phyloP scores from a whole-genome alignment of 306 rosid species.

The Sindora glabra region DNA sequence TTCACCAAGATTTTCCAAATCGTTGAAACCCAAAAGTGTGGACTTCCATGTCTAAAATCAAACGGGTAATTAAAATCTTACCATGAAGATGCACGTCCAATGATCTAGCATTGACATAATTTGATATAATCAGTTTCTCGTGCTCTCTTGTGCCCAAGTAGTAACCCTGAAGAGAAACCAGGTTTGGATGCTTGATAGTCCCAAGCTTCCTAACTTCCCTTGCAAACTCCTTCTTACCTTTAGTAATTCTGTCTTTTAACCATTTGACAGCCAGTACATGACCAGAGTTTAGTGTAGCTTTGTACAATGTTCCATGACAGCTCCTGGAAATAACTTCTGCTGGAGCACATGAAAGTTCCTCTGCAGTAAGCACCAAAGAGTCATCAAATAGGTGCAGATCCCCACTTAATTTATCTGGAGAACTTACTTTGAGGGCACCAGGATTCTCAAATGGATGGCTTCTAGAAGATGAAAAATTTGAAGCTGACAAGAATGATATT shows the following conservation, averaged over 20 bases:
- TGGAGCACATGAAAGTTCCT: constrained; percentile 70
- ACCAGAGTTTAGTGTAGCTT: constrained; percentile 65
- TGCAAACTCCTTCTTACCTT: constrained; percentile 68
- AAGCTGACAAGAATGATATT: constrained; percentile 45
- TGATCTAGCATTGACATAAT: constrained; percentile 54
- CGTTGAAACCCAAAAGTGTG: not conserved
- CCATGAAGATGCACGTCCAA: constrained; percentile 67
- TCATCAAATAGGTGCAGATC: constrained; percentile 64
- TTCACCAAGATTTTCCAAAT: not conserved
- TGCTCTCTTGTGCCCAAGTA: constrained; percentile 66
- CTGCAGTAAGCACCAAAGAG: constrained; percentile 50
- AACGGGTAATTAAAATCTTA: constrained; percentile 21
- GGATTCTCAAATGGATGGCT: constrained; percentile 41
- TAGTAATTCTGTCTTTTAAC: constrained; percentile 72
- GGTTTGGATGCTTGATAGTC: constrained; percentile 59
- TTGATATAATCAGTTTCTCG: constrained; percentile 60
- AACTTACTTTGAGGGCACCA: constrained; percentile 25
- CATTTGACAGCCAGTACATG: constrained; percentile 61
- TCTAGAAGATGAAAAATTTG: constrained; percentile 52
- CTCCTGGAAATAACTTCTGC: constrained; percentile 69
- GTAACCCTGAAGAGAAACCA: constrained; percentile 67
- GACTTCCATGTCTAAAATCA: not conserved
- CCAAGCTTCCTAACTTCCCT: constrained; percentile 78
- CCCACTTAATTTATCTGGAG: constrained; percentile 57
- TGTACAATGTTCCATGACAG: constrained; percentile 75